Evolutionary conservation across 2,329 filamentous ascomycete genomes (phyloP).

Genomic region (Fusarium nanum): DNA sequence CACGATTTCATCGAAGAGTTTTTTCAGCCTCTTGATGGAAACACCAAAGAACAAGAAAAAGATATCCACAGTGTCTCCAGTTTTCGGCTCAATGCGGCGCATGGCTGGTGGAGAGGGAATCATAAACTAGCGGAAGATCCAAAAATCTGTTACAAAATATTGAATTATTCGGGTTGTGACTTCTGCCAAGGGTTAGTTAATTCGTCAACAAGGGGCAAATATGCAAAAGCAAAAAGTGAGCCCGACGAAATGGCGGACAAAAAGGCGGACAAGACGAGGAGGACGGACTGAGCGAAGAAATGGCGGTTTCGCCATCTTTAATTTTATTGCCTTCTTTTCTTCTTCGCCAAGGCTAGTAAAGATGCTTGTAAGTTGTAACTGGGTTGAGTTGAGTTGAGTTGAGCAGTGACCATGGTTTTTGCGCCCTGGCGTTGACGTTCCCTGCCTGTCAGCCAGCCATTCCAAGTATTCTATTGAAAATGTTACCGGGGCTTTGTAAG

Average conservation of each 20-base stretch:
- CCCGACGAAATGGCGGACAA: neutral
- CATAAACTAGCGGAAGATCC: constrained; percentile 24
- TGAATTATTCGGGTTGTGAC: constrained; percentile 3
- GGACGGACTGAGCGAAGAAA: constrained; percentile 3
- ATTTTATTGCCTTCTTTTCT: constrained; percentile 28
- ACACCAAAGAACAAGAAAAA: constrained; percentile 10
- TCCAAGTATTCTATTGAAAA: neutral
- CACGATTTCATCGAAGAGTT: constrained; percentile 12
- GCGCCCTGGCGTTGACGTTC: constrained; percentile 34
- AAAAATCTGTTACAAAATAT: constrained; percentile 8
- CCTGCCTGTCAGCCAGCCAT: neutral
- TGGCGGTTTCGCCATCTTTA: constrained; percentile 18
- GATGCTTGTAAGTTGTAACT: neutral
- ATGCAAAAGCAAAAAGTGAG: neutral
- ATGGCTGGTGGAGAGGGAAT: constrained; percentile 23
- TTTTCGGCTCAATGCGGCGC: constrained; percentile 23
- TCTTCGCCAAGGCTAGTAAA: neutral
- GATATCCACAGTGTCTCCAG: constrained; percentile 16
- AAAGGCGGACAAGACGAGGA: neutral
- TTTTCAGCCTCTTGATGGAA: constrained; percentile 20
- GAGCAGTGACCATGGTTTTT: constrained; percentile 17
- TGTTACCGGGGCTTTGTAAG: constrained; percentile 15
- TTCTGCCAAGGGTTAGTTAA: constrained; percentile 11
- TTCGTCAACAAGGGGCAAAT: constrained; percentile 2
- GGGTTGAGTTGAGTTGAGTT: neutral